Base-by-base conservation (phyloP, 2,329 filamentous ascomycete genomes). In the Aspergillus quadricinctus region DNA sequence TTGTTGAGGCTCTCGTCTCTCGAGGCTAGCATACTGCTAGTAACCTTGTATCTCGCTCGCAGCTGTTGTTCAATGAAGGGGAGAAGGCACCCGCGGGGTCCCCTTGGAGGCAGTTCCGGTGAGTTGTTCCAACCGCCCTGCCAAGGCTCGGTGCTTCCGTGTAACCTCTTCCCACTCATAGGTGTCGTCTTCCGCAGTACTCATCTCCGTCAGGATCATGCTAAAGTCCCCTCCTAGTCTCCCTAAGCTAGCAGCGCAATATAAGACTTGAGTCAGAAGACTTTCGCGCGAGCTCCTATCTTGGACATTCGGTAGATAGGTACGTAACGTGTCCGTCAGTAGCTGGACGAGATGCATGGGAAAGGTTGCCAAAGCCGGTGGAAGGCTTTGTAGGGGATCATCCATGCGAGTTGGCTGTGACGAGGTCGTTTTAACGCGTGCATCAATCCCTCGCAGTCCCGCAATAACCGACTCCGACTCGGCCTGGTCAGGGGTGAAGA, bases 201-300 rank as follows among this genome's bases (percentile, higher is more conserved):
- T 78, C 9, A 87, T 66, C 40, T 85, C 67, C 0, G 92, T 90
- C 56, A 97, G 81, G 62, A 97, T 84, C 78, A 96, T 83, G 55
- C 92, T 88, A 74, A 99, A 99, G 72, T 99, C 94, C 1, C 90
- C 92, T 2, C 94, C 94, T 0, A 97, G 77, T 49, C 94, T 83
- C 0, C 93, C 93, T 50, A 99, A 77, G 74, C 92, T 97, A 48
- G 91, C 90, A 0, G 93, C 92, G 66, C 92, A 96, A 74, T 97
- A 97, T 8, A 97, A 77, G 0, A 97, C 89, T 71, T 97, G 93
- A 0, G 92, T 97, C 40, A 97, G 77, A 54, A 97, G 81, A 68
- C 91, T 96, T 69, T 97, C 93, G 31, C 92, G 80, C 0, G 89
- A 88, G 25, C 88, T 83, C 60, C 87, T 87, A 66, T 97, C 92